Conservation (phyloP, 225 moss, liverwort and hornwort species). For the Antitrichia curtipendula region DNA sequence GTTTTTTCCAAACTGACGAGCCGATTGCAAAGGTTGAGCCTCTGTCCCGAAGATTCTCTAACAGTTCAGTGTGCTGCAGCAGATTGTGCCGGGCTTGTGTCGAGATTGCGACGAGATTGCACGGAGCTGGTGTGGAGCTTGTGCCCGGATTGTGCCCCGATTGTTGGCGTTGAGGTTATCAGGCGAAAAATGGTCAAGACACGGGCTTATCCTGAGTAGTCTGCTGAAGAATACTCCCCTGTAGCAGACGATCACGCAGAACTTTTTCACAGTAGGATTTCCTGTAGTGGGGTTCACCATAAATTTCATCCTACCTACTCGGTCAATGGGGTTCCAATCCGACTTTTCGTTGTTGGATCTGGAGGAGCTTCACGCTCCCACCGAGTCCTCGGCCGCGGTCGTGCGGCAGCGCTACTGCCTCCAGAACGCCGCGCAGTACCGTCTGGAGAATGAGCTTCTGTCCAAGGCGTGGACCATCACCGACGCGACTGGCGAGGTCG, state of each 20-base stretch:
- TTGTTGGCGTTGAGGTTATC: not conserved
- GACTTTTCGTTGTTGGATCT: conserved; percentile 28
- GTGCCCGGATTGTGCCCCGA: not conserved
- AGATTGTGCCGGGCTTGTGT: not conserved
- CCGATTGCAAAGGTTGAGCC: not conserved
- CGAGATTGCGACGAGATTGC: not conserved
- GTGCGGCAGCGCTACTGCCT: conserved; percentile 21
- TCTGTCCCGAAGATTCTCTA: not conserved
- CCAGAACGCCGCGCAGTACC: conserved; percentile 1
- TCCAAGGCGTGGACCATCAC: conserved; percentile 34
- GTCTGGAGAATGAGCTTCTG: conserved; percentile 26
- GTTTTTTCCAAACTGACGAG: not conserved
- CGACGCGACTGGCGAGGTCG: conserved; percentile 8
- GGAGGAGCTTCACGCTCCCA: conserved; percentile 24
- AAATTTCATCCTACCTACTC: not conserved
- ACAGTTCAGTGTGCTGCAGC: not conserved
- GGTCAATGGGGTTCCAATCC: conserved; percentile 7
- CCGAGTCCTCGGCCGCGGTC: not conserved
- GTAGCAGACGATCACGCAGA: not conserved
- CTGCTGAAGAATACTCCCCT: not conserved
- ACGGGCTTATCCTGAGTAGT: not conserved
- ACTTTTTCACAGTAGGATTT: no score
- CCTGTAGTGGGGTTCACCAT: not conserved
- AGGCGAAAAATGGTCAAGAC: not conserved
- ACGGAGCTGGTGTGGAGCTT: not conserved